A percentile compares a stretch with the other conserved stretches of the same genome.
These are phyloP conservation scores for Plantago coronopus DNA, from an alignment of 305 asterid species.

Conservation along the genomic window DNA sequence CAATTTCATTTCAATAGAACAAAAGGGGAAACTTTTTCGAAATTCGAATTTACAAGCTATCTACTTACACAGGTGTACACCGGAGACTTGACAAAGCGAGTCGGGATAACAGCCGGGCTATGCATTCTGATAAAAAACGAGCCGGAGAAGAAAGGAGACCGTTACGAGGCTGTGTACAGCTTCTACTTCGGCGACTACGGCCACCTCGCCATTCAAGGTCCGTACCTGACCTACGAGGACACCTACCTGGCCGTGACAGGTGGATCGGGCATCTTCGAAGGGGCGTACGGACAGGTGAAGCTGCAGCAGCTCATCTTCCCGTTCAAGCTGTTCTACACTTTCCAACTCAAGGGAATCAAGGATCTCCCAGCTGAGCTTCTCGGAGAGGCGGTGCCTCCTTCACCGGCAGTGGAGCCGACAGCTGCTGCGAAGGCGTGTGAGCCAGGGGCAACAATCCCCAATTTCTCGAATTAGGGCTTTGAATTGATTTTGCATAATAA, in stretches of 20 bases:
- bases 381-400: slow-evolving; percentile 61
- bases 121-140: slow-evolving; percentile 79
- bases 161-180: slow-evolving; percentile 90
- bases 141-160: slow-evolving; percentile 83
- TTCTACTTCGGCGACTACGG: slow-evolving; percentile 93
- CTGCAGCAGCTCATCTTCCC: slow-evolving; percentile 81
- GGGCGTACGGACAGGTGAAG: slow-evolving; percentile 87
- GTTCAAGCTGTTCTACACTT: slow-evolving; percentile 80
- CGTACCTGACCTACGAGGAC: slow-evolving; percentile 76
- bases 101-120: slow-evolving; percentile 89
- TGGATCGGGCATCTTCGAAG: slow-evolving; percentile 92
- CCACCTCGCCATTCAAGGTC: slow-evolving; percentile 83
- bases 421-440: slow-evolving; percentile 84
- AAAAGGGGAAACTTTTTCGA: not conserved
- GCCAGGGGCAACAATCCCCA: slow-evolving; percentile 53
- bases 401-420: slow-evolving; percentile 67
- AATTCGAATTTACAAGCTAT: not conserved
- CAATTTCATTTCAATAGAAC: not conserved
- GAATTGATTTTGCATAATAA: not conserved
- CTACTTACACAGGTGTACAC: slow-evolving; percentile 48
- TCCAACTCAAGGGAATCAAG: slow-evolving; percentile 75
- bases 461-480: slow-evolving; percentile 43
- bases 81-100: slow-evolving; percentile 69
- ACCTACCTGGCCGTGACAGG: slow-evolving; percentile 80
- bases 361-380: slow-evolving; percentile 75